phyloP scores from a whole-genome alignment of 495 filamentous ascomycete genomes.

The Corynascus novoguineensis region DNA sequence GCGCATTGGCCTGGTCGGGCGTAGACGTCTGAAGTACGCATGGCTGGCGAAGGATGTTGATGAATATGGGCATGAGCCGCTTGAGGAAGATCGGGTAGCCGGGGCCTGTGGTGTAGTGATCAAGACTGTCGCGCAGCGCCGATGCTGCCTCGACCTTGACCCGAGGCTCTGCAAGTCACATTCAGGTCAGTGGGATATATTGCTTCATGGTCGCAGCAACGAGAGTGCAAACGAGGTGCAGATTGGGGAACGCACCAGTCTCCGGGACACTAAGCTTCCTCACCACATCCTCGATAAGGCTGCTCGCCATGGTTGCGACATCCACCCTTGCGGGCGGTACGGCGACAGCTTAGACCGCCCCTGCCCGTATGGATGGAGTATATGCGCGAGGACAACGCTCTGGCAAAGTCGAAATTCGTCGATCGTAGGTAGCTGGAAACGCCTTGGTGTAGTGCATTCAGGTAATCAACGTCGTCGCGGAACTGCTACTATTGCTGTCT shows the following conservation, averaged over 20 bases:
- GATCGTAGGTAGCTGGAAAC: not conserved
- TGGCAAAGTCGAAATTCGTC: not conserved
- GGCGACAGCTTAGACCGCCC: conserved; percentile 11
- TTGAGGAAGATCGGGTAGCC: conserved; percentile 72
- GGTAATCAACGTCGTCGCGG: not conserved
- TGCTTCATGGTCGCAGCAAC: not conserved
- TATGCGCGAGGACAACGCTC: not conserved
- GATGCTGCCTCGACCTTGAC: conserved; percentile 68
- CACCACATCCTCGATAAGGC: conserved; percentile 48
- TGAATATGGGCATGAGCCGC: conserved; percentile 84
- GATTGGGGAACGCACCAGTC: conserved; percentile 37
- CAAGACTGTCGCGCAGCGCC: conserved; percentile 79
- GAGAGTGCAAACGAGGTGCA: not conserved
- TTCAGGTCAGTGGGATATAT: conserved; percentile 9
- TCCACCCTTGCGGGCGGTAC: conserved; percentile 19
- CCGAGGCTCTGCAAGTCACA: conserved; percentile 56
- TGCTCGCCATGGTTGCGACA: conserved; percentile 47
- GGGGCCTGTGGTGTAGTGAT: conserved; percentile 52
- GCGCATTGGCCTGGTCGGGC: conserved; percentile 62
- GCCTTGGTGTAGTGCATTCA: not conserved
- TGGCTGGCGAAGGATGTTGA: conserved; percentile 74
- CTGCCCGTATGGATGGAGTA: not conserved
- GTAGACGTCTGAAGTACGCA: conserved; percentile 88
- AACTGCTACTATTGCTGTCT: no score
- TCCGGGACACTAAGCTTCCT: conserved; percentile 49